Percentiles rank a stretch among this genome's conserved stretches.
These are phyloP conservation scores for Leishmania major DNA, from an alignment of 208 protist species.

Conservation along the genomic window DNA sequence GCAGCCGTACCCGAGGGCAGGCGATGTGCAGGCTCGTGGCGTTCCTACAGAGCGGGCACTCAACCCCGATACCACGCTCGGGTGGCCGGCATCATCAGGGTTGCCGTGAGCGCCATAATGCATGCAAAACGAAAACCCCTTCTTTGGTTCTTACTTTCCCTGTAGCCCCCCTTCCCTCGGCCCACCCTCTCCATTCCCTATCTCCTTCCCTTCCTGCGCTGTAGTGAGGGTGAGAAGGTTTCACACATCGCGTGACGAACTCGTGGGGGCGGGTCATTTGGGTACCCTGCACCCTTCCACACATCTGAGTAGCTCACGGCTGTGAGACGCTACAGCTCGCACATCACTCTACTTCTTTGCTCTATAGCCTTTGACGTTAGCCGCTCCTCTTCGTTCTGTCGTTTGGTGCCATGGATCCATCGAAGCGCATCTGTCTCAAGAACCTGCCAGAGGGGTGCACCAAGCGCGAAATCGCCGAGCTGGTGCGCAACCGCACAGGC, in stretches of 20 bases:
- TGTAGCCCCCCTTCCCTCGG: not conserved
- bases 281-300: not conserved
- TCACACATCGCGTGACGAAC: not conserved
- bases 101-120: not conserved
- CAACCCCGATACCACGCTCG: not conserved
- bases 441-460: conserved; percentile 80
- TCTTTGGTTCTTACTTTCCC: not conserved
- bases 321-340: not conserved
- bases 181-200: not conserved
- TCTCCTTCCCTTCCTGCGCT: not conserved
- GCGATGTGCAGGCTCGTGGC: too few species aligned
- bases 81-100: not conserved
- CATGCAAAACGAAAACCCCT: not conserved
- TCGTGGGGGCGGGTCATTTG: not conserved
- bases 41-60: not conserved
- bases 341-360: not conserved
- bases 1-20: too few species aligned
- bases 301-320: not conserved
- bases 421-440: conserved; percentile 88
- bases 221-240: not conserved
- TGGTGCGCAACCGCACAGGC: conserved; percentile 79
- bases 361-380: not conserved
- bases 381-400: not conserved
- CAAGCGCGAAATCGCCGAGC: conserved; percentile 84
- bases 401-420: conserved; percentile 64